Conservation (phyloP, 75 land plant genomes). For the Sequoiadendron giganteum region DNA sequence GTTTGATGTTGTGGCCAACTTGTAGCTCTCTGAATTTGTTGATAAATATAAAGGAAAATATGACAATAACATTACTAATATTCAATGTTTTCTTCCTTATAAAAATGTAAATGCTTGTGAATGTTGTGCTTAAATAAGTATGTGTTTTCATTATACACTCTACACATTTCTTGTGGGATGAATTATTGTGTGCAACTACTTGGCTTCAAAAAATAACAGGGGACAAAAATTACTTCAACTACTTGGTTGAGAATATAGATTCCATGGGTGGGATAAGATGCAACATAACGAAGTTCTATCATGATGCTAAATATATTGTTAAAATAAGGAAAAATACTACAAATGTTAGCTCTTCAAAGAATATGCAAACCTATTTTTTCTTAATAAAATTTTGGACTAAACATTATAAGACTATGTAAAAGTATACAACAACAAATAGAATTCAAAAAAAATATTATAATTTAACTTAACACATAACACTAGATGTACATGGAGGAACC, state of each 20-base stretch:
- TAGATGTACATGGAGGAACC: too few relatives aligned
- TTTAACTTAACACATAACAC: too few relatives aligned
- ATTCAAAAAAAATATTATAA: too few relatives aligned
- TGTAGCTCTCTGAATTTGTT: too few relatives aligned
- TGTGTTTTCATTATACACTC: background rate
- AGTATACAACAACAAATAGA: too few relatives aligned
- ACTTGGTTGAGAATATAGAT: constrained; percentile 34
- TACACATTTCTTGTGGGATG: constrained; percentile 33
- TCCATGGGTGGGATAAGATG: constrained; percentile 45
- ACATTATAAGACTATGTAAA: too few relatives aligned
- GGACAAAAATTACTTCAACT: constrained; percentile 38
- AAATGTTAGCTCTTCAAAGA: too few relatives aligned
- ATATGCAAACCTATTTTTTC: too few relatives aligned
- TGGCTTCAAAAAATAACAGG: constrained; percentile 53
- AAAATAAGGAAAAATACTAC: too few relatives aligned
- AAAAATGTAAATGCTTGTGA: background rate
- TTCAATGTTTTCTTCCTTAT: background rate
- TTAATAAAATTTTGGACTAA: too few relatives aligned
- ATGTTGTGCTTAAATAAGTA: background rate
- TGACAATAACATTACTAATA: constrained; percentile 32
- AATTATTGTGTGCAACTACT: constrained; percentile 52
- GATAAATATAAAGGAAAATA: constrained; percentile 42
- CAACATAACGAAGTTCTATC: constrained; percentile 47
- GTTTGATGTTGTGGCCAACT: background rate
- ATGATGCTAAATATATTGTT: constrained; percentile 64